Evolutionary conservation across 139 green algal genomes (phyloP), one percentile per base, ranked within the genome.

Genomic region (Chlorella sp.): DNA sequence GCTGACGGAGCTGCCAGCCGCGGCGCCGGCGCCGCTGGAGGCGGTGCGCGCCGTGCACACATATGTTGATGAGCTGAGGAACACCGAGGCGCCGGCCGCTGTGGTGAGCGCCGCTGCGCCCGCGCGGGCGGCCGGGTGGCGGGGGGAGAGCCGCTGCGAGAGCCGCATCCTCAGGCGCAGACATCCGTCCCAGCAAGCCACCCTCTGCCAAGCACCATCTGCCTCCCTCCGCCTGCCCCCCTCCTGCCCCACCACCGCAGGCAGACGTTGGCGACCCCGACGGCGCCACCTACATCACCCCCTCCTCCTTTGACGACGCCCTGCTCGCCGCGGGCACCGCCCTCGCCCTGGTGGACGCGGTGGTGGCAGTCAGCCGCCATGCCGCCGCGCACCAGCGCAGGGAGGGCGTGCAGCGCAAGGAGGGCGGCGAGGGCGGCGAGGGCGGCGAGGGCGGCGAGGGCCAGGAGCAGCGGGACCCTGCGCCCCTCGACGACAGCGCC

Each of bases 231-330:
- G n/a, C n/a, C n/a, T n/a, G n/a, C n/a, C n/a, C n/a, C n/a, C n/a
- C n/a, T n/a, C n/a, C n/a, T n/a, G n/a, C n/a, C n/a, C n/a, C n/a
- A n/a, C 72, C 2, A 35, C 35, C 2, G 72, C 72, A 1, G 72
- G 72, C 72, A 23, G 72, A 78, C 61, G 41, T 78, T n/a, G 72
- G 72, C 0, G 72, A 78, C 35, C 72, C 72, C 71, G 72, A 78
- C 29, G 79, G 79, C 33, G 72, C 74, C n/a, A 84, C 79, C 0
- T 84, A 84, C 27, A 51, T 75, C 19, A 68, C 42, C 25, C 15
- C 12, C 55, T 77, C 8, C 48, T 80, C 71, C 5, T 77, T 76
- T n/a, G 29, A 70, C 4, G 73, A 77, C 23, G 73, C 79, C 1
- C 40, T 72, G 42, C 56, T 27, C 0, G 79, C 79, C 25, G 63